These are phyloP conservation scores for Euptelea pleiosperma DNA, from an alignment of 164 flowering plant species.

Conservation along the genomic window DNA sequence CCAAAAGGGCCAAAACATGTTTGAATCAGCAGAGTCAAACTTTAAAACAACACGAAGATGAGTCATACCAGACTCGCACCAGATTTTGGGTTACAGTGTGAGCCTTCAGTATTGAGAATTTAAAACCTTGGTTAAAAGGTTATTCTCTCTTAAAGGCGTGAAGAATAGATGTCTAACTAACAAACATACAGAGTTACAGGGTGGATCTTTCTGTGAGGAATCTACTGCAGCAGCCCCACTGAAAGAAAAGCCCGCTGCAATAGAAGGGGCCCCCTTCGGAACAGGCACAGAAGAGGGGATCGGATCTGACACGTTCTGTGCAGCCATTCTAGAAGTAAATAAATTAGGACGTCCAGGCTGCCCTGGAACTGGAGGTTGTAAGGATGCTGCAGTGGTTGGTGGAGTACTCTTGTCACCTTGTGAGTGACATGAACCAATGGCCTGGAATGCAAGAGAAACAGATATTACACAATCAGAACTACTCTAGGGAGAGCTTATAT, in stretches of 20 bases:
- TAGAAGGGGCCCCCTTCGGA: slow-evolving; percentile 18
- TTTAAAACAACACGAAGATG: neutral
- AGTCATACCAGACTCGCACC: too few species aligned
- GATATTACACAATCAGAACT: neutral
- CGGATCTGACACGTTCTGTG: slow-evolving; percentile 19
- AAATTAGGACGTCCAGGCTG: slow-evolving; percentile 23
- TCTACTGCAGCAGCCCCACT: slow-evolving; percentile 16
- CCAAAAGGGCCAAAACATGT: too few species aligned
- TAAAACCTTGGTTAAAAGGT: neutral
- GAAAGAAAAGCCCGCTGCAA: slow-evolving; percentile 25
- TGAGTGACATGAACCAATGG: slow-evolving; percentile 13
- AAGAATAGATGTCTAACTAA: neutral
- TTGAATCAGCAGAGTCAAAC: neutral
- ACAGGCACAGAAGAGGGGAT: slow-evolving; percentile 22
- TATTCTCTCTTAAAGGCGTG: neutral
- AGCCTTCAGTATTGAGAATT: neutral
- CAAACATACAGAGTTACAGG: slow-evolving; percentile 24
- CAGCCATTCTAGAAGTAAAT: slow-evolving; percentile 22
- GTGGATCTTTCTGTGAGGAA: slow-evolving; percentile 13
- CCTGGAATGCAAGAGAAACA: slow-evolving; percentile 21
- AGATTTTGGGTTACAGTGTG: too few species aligned
- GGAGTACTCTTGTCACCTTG: slow-evolving; percentile 19
- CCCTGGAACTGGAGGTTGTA: slow-evolving; percentile 29
- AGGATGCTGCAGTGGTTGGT: slow-evolving; percentile 18
- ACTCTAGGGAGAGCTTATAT: neutral